phyloP scores from a whole-genome alignment of 2,329 filamentous ascomycete species.

The Rhynchosporium agropyri region DNA sequence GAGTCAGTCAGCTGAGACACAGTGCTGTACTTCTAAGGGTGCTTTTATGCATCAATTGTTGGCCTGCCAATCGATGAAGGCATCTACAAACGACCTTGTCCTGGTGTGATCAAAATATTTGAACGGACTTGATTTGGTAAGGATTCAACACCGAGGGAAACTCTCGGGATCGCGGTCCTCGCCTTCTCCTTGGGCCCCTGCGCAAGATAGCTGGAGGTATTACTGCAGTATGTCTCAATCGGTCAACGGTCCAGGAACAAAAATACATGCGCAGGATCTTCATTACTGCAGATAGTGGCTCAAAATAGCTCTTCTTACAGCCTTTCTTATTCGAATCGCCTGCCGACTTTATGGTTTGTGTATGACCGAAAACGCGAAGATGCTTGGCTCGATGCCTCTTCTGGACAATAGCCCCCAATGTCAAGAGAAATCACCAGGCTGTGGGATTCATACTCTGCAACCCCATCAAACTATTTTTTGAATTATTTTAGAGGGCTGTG shows the following conservation, averaged over 20 bases:
- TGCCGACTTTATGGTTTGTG: background rate
- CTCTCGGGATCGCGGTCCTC: background rate
- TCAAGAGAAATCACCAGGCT: background rate
- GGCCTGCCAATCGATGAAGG: no score
- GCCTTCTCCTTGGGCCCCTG: background rate
- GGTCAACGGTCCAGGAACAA: background rate
- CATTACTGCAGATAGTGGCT: background rate
- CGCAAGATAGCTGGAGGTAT: background rate
- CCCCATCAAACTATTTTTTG: background rate
- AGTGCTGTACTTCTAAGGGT: no score
- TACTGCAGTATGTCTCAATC: constrained; percentile 1
- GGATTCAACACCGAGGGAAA: background rate
- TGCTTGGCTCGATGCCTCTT: background rate
- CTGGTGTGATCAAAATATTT: no score
- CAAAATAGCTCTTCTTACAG: background rate
- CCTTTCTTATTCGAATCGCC: background rate
- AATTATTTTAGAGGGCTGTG: background rate
- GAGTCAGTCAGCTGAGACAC: no score
- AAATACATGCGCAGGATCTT: background rate
- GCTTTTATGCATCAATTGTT: no score
- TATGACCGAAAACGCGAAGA: background rate
- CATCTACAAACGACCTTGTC: no score
- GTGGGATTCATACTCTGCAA: background rate
- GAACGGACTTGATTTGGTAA: no score
- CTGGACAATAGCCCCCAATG: background rate